Base-by-base conservation (phyloP, 257 asterid genomes). In the Knoxia roxburghii region DNA sequence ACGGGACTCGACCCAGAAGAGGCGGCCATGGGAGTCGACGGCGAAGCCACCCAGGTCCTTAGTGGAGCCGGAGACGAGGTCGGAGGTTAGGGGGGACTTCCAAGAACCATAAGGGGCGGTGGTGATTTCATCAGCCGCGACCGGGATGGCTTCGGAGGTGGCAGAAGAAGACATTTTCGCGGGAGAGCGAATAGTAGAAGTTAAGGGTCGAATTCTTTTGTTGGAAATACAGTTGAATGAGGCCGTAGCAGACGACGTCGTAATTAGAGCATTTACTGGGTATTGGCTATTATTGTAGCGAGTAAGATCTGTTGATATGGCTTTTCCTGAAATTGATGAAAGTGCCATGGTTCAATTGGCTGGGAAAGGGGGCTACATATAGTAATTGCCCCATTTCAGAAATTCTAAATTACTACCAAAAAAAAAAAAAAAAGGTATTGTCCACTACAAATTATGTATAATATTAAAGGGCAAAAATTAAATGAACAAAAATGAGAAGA, bases 71-170 rank as follows among this genome's bases (percentile, higher is more conserved):
- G 99, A 86, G 56, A 86, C 95, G n/a, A 90, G 33, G 75, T 88
- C 96, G n/a, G 99, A 81, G 27, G 96, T 88, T 80, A 93, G 84
- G 6, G 96, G 95, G 33, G 99, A 93, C 81, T 85, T 88, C 99
- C 99, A 93, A 0, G 99, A 90, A 71, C 99, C 99, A 35, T 90
- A 93, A 1, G 97, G 95, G 32, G 95, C 83, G 63, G 63, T 57
- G 59, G 81, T 80, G 76, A 80, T 80, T 79, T 54, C 65, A 32
- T 13, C 8, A 29, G 23, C 61, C 51, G 20, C 5, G 51, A 5
- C 51, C 41, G 41, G 41, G 9, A 2, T 15, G 5, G 37, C 10
- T 27, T 21, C 68, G 39, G 57, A 1, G 65, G 49, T 18, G 23
- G 45, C 21, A 7, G 45, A 21, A 7, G 58, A 26, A 45, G 68